A percentile compares a stretch with the other conserved stretches of the same genome.
Conservation (phyloP, 2,329 filamentous ascomycete species). For the Xylaria sp. region DNA sequence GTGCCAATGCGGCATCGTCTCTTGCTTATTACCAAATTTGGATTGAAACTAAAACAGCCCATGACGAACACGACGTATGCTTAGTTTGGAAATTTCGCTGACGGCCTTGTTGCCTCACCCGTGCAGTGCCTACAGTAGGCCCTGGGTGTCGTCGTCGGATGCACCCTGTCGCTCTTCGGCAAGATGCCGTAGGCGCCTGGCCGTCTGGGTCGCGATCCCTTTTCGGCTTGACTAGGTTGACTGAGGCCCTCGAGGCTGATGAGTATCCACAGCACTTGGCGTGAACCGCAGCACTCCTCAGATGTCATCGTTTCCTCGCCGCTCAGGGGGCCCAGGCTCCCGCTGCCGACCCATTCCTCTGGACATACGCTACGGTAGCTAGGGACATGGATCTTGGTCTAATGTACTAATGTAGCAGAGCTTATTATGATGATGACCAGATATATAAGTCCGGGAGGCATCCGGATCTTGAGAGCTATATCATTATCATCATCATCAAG, state of each 20-base stretch:
- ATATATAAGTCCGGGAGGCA: constrained; percentile 36
- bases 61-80: constrained; percentile 30
- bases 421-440: constrained; percentile 18
- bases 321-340: constrained; percentile 28
- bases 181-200: constrained; percentile 21
- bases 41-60: constrained; percentile 24
- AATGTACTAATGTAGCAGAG: constrained; percentile 23
- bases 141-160: constrained; percentile 6
- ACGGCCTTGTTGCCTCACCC: constrained; percentile 30
- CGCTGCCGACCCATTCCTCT: constrained; percentile 32
- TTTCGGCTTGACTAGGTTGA: constrained; percentile 25
- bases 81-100: constrained; percentile 29
- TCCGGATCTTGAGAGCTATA: constrained; percentile 27
- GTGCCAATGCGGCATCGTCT: constrained; percentile 13
- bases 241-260: constrained; percentile 36
- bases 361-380: constrained; percentile 18
- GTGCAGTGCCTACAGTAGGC: not conserved
- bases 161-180: constrained; percentile 14
- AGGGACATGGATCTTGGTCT: constrained; percentile 25
- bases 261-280: constrained; percentile 28
- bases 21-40: constrained; percentile 37
- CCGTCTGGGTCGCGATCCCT: constrained; percentile 29
- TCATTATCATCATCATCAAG: constrained; percentile 45
- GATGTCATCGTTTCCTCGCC: constrained; percentile 29
- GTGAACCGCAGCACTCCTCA: constrained; percentile 31